Conservation (phyloP, 106 monocot species). For the Iris macrosiphon region DNA sequence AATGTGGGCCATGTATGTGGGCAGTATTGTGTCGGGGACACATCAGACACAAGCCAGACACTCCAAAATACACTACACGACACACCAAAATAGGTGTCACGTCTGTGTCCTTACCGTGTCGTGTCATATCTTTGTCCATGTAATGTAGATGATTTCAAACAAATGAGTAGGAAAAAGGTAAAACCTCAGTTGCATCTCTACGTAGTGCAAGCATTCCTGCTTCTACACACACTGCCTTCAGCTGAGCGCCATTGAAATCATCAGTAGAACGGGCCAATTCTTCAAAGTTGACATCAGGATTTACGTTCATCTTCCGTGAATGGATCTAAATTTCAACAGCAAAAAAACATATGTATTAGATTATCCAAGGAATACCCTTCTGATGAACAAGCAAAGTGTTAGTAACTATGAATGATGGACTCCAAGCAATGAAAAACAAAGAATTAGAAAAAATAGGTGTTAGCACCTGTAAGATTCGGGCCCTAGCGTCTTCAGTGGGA, state of each 20-base stretch:
- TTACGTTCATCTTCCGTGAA: conserved; percentile 94
- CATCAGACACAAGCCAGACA: no score
- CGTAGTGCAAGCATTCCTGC: conserved; percentile 93
- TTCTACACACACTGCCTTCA: conserved; percentile 95
- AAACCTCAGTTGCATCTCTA: conserved; percentile 91
- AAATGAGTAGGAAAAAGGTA: background rate
- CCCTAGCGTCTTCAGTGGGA: conserved; percentile 88
- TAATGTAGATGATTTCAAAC: no score
- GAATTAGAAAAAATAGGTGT: background rate
- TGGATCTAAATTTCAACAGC: conserved; percentile 56
- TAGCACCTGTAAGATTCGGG: conserved; percentile 76
- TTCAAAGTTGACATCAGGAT: conserved; percentile 98
- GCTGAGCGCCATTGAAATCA: conserved; percentile 89
- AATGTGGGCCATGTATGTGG: no score
- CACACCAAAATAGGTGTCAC: no score
- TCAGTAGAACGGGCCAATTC: conserved; percentile 89
- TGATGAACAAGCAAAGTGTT: background rate
- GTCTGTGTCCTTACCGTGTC: no score
- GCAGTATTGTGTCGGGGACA: no score
- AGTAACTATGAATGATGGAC: background rate
- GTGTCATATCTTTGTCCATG: no score
- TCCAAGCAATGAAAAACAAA: background rate
- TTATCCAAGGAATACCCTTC: background rate
- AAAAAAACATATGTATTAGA: background rate
- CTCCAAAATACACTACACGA: no score